Base-by-base conservation (phyloP, 306 rosid genomes). In the Alnus rubra region DNA sequence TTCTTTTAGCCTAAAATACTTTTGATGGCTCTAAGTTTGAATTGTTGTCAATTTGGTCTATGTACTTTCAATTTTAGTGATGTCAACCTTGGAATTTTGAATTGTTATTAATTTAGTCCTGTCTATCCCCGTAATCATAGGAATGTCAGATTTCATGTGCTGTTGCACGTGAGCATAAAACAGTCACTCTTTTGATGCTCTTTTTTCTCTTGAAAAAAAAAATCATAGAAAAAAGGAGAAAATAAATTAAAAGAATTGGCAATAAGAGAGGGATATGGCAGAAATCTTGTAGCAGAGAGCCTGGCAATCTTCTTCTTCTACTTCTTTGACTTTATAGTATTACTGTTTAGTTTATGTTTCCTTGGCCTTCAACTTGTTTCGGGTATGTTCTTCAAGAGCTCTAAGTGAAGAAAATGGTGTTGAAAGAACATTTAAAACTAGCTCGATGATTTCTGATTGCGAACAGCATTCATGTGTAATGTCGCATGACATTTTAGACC, bases 251-350 rank as follows among this genome's bases (percentile, higher is more conserved):
- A 42, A 1, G 30, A 65, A n/a, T 39, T 9, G 50, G 39, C 19
- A 42, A 42, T 65, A 67, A 0, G 8, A 9, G 13, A 42, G 15
- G 71, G 12, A 16, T 42, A 39, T 33, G 49, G 30, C 11, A 10
- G 72, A 39, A 14, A 68, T 39, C 45, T 68, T 68, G 30, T 37
- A 3, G 19, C 47, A 11, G 9, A 64, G 4, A 14, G 16, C 67
- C 67, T 60, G 28, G 67, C 67, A 60, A 60, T 63, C 69, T 15
- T 63, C 69, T 31, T 63, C 45, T 33, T 18, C 31, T 56, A 18
- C 44, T 14, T 33, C 39, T 30, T 23, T 59, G 65, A 48, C 51
- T 48, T 48, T 11, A 9, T 10, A 11, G 51, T 4, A 35, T 63
- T 33, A 12, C 5, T 31, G 4, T 31, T 63, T 63, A 0, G 9